Percentiles rank a stretch among this genome's conserved stretches.
Conservation (phyloP, 768 basidiomycete genomes). For the Amyloporia xantha region DNA sequence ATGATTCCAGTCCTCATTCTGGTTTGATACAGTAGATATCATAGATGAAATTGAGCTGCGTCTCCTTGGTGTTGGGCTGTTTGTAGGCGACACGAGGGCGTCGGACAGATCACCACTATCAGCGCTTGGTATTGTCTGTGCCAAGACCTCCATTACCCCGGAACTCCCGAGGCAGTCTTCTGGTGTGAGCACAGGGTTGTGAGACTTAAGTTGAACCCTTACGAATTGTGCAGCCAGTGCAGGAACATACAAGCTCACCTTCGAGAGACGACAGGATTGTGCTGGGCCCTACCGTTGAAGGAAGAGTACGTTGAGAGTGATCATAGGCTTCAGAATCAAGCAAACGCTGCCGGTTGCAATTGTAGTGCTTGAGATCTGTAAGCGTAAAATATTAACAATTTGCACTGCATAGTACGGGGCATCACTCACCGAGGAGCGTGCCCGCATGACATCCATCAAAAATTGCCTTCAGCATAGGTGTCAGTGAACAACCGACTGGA, state of each 20-base stretch:
- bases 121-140: too few species aligned
- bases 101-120: too few species aligned
- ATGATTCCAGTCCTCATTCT: neutral
- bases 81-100: neutral
- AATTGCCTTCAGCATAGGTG: neutral
- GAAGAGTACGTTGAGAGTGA: too few species aligned
- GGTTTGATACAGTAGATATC: neutral
- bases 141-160: too few species aligned
- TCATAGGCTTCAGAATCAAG: too few species aligned
- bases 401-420: neutral
- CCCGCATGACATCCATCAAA: conserved; percentile 1
- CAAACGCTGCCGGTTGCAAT: neutral
- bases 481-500: neutral
- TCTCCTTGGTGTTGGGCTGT: neutral
- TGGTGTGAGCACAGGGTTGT: neutral
- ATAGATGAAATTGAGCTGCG: neutral
- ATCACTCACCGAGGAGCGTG: neutral
- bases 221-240: too few species aligned
- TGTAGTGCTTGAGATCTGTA: neutral
- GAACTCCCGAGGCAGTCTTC: neutral
- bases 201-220: neutral
- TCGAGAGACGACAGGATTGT: too few species aligned
- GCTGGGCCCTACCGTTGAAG: too few species aligned
- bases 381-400: neutral
- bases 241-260: too few species aligned